phyloP scores from a whole-genome alignment of 73 alveolate genomes.

The Paramecium bursaria region DNA sequence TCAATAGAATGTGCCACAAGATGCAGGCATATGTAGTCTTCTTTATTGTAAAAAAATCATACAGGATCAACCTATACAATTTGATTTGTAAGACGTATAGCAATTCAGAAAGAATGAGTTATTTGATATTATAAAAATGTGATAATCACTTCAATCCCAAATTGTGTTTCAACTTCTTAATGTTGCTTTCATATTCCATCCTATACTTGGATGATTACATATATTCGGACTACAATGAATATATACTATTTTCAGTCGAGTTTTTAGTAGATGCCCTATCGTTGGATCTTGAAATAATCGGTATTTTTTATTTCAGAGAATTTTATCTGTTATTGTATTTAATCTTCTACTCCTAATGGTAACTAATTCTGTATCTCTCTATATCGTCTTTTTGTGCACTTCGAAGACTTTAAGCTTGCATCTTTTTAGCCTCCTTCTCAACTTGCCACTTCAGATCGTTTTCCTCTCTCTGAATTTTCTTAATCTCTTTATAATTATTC shows the following conservation, averaged over 20 bases:
- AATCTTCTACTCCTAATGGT: not conserved
- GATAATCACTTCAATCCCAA: constrained; percentile 8
- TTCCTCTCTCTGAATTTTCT: constrained; percentile 19
- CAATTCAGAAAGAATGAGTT: constrained; percentile 24
- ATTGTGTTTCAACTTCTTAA: constrained; percentile 21
- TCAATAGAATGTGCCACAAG: not conserved
- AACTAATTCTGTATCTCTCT: not conserved
- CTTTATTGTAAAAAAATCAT: not conserved
- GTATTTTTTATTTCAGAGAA: not conserved
- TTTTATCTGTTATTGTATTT: not conserved
- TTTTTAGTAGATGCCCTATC: not conserved
- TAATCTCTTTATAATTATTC: not conserved
- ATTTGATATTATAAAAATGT: constrained; percentile 28
- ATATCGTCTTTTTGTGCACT: constrained; percentile 16
- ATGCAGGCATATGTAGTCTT: constrained; percentile 2
- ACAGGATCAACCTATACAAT: not conserved
- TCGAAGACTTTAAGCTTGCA: not conserved
- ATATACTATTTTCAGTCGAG: not conserved
- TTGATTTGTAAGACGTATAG: not conserved
- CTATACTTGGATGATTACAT: not conserved
- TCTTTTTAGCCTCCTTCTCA: constrained; percentile 33
- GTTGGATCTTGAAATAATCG: not conserved
- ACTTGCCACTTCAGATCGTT: constrained; percentile 28
- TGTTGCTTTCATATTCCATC: constrained; percentile 4
- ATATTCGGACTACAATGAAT: not conserved